Evolutionary conservation across 129 eudicot genomes (phyloP), one percentile per base, ranked within the genome.

Genomic region (Flaveria robusta): DNA sequence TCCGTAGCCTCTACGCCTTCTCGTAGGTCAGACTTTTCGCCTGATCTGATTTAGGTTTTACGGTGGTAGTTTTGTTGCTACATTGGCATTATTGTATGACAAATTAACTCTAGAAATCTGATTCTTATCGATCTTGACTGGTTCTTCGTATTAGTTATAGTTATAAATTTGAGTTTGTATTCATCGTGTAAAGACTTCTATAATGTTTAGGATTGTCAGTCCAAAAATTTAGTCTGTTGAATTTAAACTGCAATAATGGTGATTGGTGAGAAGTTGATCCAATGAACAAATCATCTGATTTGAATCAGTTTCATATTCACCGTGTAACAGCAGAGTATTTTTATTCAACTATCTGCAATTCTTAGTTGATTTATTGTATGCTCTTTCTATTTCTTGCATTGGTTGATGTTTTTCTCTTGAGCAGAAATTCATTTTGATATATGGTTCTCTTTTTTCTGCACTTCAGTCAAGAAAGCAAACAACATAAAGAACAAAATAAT

Each of bases 381-480:
- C 18, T 39, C 29, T 41, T 56, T 41, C 1, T 52, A 13, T 18
- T 12, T 26, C 41, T 60, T 34, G 66, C 66, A 72, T 51, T 52
- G 66, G 65, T 31, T 7, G 10, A 71, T 71, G 29, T 52, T 50
- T 31, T 29, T 31, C 31, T 71, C 26, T 50, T 70, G 75, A 71
- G 63, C 11, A 71, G 27, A 4, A 50, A 27, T 14, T 27, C n/a
- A 71, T 16, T 31, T 34, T 72, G 50, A 72, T 54, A 52, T 11
- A 52, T 24, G 14, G 15, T 42, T 64, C 43, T 74, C 12, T 45
- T 60, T 70, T 19, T 49, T 66, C 29, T 79, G 70, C 54, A 46
- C 67, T 85, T 41, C 88, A 94, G 98, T 80, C 91, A 86, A 65
- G 84, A 56, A 71, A 84, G 83, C 84, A 79, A 79, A 58, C 88